Evolutionary conservation across 495 filamentous ascomycete genomes (phyloP), one percentile per base, ranked within the genome.

Genomic region (Podospora fimiseda): DNA sequence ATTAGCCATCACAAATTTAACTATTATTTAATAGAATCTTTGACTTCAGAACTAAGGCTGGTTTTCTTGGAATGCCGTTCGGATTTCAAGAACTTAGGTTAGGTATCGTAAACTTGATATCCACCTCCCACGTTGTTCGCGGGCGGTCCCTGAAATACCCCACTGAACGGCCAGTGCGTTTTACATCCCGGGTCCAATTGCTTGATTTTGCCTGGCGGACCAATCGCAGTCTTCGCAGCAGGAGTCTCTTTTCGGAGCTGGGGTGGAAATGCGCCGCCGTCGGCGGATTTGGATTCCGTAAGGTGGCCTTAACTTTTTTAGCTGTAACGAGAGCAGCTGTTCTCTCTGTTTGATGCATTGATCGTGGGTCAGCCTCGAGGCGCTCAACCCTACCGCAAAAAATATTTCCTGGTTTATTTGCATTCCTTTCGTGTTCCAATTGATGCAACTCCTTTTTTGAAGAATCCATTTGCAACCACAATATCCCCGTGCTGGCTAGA

Each of bases 241-340:
- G 20, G 5, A 13, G 42, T 19, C 15, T 22, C 9, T 20, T 19
- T 21, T 21, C 18, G 39, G 42, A 44, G 18, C 42, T 44, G 42
- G 4, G 3, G 42, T 42, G 39, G 39, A 42, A 33, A 33, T 11
- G 27, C 27, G 18, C 42, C n/a, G 43, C 23, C 27, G 27, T 33
- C 47, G 43, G 58, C 51, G 42, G 53, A 39, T 50, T 40, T 47
- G 38, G 53, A 55, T 19, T 53, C n/a, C n/a, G 57, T 57, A 55
- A 62, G 60, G 60, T 63, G 61, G 61, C 61, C 61, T 63, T 55
- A 59, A 60, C 54, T 56, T 57, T 60, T 59, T 44, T 24, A 22
- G 54, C 54, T 51, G 48, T 48, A 48, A 15, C 39, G 39, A 19
- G 15, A 11, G 39, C 39, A 16, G 39, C 20, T 15, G 15, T 42